These are phyloP conservation scores for Phtheirospermum japonicum DNA, from an alignment of 257 asterid species.

Conservation along the genomic window DNA sequence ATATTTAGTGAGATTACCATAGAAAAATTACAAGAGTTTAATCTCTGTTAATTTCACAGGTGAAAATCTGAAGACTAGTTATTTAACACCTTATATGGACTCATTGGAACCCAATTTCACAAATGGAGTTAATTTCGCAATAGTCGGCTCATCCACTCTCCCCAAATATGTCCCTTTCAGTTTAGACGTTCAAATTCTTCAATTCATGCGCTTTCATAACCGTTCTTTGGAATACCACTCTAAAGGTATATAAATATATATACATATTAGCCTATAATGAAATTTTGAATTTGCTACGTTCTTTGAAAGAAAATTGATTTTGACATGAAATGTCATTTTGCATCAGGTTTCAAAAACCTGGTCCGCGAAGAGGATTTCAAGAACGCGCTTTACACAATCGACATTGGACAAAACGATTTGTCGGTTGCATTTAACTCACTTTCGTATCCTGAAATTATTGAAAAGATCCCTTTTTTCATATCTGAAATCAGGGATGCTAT, in stretches of 20 bases:
- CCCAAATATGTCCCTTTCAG: conserved; percentile 32
- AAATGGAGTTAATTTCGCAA: conserved; percentile 51
- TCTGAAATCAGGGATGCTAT: conserved; percentile 43
- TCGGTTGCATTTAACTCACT: conserved; percentile 29
- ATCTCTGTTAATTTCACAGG: too few species aligned
- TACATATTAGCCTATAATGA: too few species aligned
- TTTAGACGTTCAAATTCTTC: conserved; percentile 35
- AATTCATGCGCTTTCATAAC: conserved; percentile 39
- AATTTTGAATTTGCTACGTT: too few species aligned
- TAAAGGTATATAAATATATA: too few species aligned
- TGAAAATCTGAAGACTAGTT: conserved; percentile 37
- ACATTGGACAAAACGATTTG: conserved; percentile 51
- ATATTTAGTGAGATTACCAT: too few species aligned
- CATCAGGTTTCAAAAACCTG: conserved; percentile 35
- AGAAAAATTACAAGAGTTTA: too few species aligned
- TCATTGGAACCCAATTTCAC: conserved; percentile 37
- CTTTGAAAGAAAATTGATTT: too few species aligned
- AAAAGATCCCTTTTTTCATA: conserved; percentile 40
- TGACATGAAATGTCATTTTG: too few species aligned
- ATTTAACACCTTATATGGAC: conserved; percentile 49
- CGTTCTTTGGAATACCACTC: conserved; percentile 33
- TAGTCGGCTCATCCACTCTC: conserved; percentile 38
- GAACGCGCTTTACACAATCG: conserved; percentile 42
- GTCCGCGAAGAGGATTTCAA: conserved; percentile 33
- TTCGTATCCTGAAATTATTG: conserved; percentile 24